A percentile compares a stretch with the other conserved stretches of the same genome.
These are phyloP conservation scores for Salvia hispanica DNA, from an alignment of 257 asterid genomes.

Conservation along the genomic window DNA sequence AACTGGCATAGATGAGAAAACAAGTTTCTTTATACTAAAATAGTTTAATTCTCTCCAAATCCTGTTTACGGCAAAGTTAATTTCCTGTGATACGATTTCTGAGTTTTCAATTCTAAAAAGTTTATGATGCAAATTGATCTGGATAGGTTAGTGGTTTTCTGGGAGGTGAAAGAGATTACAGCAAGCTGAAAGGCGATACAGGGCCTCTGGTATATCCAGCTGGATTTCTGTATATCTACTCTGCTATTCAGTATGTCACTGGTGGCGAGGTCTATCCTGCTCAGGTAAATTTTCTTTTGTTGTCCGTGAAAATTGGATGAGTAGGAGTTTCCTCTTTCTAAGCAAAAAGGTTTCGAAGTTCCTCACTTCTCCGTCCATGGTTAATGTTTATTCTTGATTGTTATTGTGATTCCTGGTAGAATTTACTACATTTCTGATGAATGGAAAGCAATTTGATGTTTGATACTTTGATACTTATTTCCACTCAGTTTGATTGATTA, in stretches of 20 bases:
- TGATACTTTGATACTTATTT: background rate
- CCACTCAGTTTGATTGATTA: background rate
- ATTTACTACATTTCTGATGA: background rate
- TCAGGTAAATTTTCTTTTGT: slow-evolving; percentile 54
- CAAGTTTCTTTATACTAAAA: too few relatives aligned
- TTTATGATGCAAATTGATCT: slow-evolving; percentile 18
- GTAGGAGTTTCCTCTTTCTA: background rate
- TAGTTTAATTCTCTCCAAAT: background rate
- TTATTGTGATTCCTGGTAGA: background rate
- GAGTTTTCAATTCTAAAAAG: slow-evolving; percentile 10
- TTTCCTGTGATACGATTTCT: background rate
- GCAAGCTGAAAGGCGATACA: slow-evolving; percentile 88
- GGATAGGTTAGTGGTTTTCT: slow-evolving; percentile 76
- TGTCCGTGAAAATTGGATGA: slow-evolving; percentile 16
- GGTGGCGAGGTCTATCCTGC: slow-evolving; percentile 82
- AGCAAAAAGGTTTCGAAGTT: background rate
- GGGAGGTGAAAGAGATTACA: slow-evolving; percentile 89
- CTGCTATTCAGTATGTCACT: slow-evolving; percentile 75
- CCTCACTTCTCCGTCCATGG: background rate
- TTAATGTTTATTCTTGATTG: background rate
- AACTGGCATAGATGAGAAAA: background rate
- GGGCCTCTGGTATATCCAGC: slow-evolving; percentile 98
- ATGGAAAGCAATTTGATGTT: background rate
- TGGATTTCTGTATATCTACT: slow-evolving; percentile 89
- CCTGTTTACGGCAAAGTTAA: background rate